Base-by-base conservation (phyloP, 164 flowering plant species). In the Liquidambar formosana region DNA sequence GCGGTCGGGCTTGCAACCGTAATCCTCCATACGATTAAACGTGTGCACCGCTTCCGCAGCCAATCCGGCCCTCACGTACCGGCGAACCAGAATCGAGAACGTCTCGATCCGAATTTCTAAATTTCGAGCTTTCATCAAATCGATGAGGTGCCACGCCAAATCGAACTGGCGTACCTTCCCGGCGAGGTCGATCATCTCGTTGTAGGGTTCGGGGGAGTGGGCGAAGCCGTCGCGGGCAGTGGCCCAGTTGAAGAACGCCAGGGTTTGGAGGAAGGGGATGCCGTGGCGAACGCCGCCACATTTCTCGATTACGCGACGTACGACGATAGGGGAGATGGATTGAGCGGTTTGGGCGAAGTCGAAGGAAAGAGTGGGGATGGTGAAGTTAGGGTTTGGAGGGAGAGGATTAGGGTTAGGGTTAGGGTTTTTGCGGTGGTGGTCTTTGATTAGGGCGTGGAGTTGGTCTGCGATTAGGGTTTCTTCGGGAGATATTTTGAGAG, bases 241-340 rank as follows among this genome's bases (percentile, higher is more conserved):
- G 46, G 83, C 97, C 97, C 97, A 95, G 54, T 92, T 91, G 86
- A 95, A 95, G 83, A 95, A 89, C 14, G 93, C 79, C 0, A 95
- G 85, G 44, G 87, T 67, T 65, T 87, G 94, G 63, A 73, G 74
- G 64, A 91, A 81, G 22, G 99, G 99, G 49, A 88, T 84, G 22
- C 97, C 96, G 59, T 86, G 91, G 75, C 97, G 97, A 23, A 81
- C 78, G 5, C 75, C 73, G 8, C 84, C 86, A 67, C 86, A 90
- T 74, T 75, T 83, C 53, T 87, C 86, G 58, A 94, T 71, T 16
- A 94, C 98, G 53, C 53, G 77, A 62, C 73, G 69, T 62, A 86
- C 79, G 67, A 82, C 41, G 27, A 75, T n/a, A 0, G 97, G 79
- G 71, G 97, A 73, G 49, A 83, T 46, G 22, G 88, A 64, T 43